These are phyloP conservation scores for Amaranthus cruentus DNA, from an alignment of 148 eudicot species.

Conservation along the genomic window DNA sequence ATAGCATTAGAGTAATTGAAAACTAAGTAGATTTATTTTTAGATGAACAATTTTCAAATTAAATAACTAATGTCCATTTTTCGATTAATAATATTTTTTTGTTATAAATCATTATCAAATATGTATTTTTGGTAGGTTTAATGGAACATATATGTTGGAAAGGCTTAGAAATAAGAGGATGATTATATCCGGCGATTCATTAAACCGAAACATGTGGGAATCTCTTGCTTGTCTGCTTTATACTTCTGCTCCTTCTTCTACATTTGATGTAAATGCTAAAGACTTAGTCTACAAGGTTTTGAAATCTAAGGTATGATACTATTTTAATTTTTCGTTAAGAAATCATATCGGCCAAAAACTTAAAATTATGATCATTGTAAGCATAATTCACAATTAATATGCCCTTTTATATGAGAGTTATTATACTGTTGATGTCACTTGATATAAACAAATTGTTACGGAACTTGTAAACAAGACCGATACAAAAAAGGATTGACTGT, in stretches of 20 bases:
- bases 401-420: not conserved
- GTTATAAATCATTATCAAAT: too few species aligned
- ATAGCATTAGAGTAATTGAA: too few species aligned
- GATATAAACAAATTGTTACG: not conserved
- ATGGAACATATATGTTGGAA: constrained; percentile 36
- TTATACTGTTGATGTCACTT: not conserved
- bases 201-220: constrained; percentile 49
- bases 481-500: too few species aligned
- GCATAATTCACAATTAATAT: too few species aligned
- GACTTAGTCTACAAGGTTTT: constrained; percentile 24
- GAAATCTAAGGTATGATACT: constrained; percentile 29
- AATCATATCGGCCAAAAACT: too few species aligned
- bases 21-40: not conserved
- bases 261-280: constrained; percentile 21
- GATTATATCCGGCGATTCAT: constrained; percentile 47
- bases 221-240: constrained; percentile 52
- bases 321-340: not conserved
- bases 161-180: constrained; percentile 43
- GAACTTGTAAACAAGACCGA: too few species aligned
- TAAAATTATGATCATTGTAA: too few species aligned
- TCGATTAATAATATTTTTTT: not conserved
- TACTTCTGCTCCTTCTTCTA: constrained; percentile 32
- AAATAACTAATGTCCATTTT: not conserved
- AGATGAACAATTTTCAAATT: too few species aligned
- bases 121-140: constrained; percentile 26